Conservation (phyloP, 441 rosid genomes). For the Bocquillonia castaneifolia region DNA sequence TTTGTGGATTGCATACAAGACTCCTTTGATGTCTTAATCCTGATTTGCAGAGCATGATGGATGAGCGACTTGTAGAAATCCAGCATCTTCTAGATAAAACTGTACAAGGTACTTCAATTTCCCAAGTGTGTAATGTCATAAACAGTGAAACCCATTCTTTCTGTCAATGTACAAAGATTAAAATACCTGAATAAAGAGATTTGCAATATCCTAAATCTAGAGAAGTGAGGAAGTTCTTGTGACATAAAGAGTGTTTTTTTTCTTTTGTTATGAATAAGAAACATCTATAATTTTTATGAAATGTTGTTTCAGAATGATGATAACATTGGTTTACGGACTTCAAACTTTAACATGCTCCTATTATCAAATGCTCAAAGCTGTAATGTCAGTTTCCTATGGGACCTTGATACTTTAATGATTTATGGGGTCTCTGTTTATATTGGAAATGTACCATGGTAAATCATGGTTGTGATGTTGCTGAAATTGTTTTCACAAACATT, state of each 20-base stretch:
- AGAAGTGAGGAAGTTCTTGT: too few relatives aligned
- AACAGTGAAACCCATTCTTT: too few relatives aligned
- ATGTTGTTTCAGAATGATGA: not conserved
- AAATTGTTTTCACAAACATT: constrained; percentile 2
- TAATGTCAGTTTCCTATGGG: not conserved
- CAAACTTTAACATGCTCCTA: not conserved
- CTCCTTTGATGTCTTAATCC: constrained; percentile 20
- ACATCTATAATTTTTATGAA: not conserved
- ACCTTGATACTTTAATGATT: not conserved
- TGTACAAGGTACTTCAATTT: constrained; percentile 60
- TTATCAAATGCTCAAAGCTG: not conserved
- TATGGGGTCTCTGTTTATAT: not conserved
- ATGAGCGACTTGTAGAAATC: constrained; percentile 51
- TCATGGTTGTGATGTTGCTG: constrained; percentile 4
- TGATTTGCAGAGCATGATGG: constrained; percentile 49
- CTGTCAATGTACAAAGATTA: too few relatives aligned
- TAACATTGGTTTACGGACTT: not conserved
- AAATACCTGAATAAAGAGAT: too few relatives aligned
- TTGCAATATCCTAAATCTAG: too few relatives aligned
- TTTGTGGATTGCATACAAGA: not conserved
- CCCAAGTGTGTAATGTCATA: constrained; percentile 10
- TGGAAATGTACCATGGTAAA: constrained; percentile 2
- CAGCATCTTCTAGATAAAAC: constrained; percentile 77
- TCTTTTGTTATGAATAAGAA: too few relatives aligned
- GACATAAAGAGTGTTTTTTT: too few relatives aligned